Evolutionary conservation across 441 rosid genomes (phyloP).

Genomic region (Gossypium trilobum): DNA sequence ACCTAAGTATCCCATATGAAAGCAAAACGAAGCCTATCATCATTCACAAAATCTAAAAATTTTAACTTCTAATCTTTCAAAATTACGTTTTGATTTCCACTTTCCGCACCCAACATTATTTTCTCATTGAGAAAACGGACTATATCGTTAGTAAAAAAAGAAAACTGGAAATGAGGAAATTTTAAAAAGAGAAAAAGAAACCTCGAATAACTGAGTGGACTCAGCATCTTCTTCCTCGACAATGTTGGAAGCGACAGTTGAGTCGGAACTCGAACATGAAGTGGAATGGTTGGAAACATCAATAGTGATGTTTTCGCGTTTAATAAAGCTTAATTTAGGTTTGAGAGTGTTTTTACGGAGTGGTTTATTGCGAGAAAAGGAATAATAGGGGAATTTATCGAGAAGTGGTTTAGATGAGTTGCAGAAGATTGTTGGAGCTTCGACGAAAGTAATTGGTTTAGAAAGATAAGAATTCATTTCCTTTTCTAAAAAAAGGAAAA

Average conservation of each 20-base stretch:
- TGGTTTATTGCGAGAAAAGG: conserved; percentile 16
- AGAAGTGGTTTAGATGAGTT: conserved; percentile 17
- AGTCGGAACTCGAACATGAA: conserved; percentile 30
- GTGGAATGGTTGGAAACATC: conserved; percentile 24
- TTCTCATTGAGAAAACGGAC: conserved; percentile 10
- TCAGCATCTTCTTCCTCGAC: conserved; percentile 41
- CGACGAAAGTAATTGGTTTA: conserved; percentile 25
- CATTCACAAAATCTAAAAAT: background rate
- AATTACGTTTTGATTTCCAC: background rate
- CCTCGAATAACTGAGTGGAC: conserved; percentile 54
- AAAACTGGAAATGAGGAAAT: background rate
- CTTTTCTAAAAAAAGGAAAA: background rate
- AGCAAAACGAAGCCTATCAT: background rate
- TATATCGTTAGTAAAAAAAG: background rate
- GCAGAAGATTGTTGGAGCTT: conserved; percentile 22
- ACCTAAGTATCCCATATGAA: background rate
- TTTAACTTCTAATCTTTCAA: background rate
- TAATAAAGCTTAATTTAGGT: conserved; percentile 22
- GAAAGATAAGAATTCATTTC: conserved; percentile 34
- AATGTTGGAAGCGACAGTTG: conserved; percentile 17
- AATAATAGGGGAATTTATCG: conserved; percentile 18
- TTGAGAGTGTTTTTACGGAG: conserved; percentile 17
- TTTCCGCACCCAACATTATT: conserved; percentile 2
- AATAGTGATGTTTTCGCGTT: conserved; percentile 13
- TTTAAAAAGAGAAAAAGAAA: conserved; percentile 5